phyloP scores from a whole-genome alignment of 1,284 basidiomycete genomes.

The Cryptococcus floricola region DNA sequence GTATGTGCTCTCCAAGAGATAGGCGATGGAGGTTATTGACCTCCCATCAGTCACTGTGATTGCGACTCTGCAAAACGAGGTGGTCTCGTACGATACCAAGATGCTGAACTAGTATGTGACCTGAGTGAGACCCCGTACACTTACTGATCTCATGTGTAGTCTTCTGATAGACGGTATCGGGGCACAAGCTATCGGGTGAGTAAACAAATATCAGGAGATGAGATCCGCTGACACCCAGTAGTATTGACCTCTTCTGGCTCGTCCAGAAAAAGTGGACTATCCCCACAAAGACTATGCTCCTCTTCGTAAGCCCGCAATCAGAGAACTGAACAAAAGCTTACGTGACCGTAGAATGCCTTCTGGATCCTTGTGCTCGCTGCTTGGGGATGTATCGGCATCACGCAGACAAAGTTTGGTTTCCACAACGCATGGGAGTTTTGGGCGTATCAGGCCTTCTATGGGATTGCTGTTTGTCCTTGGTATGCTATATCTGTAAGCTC shows the following conservation, averaged over 20 bases:
- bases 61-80: conserved; percentile 72
- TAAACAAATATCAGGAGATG: not conserved
- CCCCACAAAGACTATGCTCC: conserved; percentile 62
- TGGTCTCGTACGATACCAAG: conserved; percentile 41
- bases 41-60: conserved; percentile 58
- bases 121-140: not conserved
- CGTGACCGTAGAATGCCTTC: conserved; percentile 42
- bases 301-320: conserved; percentile 44
- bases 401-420: conserved; percentile 71
- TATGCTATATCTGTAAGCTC: conserved; percentile 60
- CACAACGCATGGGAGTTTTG: conserved; percentile 82
- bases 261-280: conserved; percentile 69
- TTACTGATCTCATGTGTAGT: conserved; percentile 52
- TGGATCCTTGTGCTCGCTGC: conserved; percentile 39
- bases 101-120: conserved; percentile 38
- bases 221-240: not conserved
- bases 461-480: conserved; percentile 79
- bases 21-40: not conserved
- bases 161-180: conserved; percentile 72
- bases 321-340: conserved; percentile 2
- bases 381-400: conserved; percentile 84
- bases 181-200: conserved; percentile 67
- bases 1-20: conserved; percentile 10
- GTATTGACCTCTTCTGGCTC: conserved; percentile 65
- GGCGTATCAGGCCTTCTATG: conserved; percentile 75